These are phyloP conservation scores for Keithomyces neogunnii DNA, from an alignment of 2,329 filamentous ascomycete genomes.

Conservation along the genomic window DNA sequence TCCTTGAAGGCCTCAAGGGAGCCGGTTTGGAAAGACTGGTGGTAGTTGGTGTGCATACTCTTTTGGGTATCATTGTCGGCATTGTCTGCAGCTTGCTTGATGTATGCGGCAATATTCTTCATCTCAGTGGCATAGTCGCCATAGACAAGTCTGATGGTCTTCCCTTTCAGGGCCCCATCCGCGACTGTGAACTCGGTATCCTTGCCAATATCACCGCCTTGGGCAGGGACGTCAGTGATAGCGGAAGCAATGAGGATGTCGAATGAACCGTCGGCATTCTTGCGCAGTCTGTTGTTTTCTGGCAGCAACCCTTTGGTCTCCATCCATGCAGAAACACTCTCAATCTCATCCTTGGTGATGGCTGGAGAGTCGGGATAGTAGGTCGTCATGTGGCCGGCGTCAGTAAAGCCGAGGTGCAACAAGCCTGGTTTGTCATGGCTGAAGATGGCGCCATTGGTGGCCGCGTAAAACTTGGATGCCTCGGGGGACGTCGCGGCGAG, in stretches of 20 bases:
- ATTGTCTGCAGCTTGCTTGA: constrained; percentile 59
- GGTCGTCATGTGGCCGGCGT: constrained; percentile 68
- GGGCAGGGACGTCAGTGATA: constrained; percentile 46
- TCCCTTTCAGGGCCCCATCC: constrained; percentile 53
- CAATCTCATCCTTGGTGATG: constrained; percentile 70
- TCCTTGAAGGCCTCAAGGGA: constrained; percentile 73
- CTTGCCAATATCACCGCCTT: constrained; percentile 61
- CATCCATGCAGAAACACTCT: constrained; percentile 63
- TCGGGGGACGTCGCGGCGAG: constrained; percentile 54
- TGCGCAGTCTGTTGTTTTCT: constrained; percentile 70
- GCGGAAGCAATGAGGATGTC: constrained; percentile 70
- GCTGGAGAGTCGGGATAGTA: constrained; percentile 72
- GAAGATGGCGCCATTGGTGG: constrained; percentile 65
- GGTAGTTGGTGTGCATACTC: constrained; percentile 66
- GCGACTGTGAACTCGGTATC: constrained; percentile 51
- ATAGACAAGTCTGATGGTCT: constrained; percentile 62
- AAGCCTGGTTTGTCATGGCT: constrained; percentile 53
- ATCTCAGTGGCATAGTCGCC: constrained; percentile 69
- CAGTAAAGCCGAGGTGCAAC: constrained; percentile 69
- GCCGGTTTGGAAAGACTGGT: constrained; percentile 64
- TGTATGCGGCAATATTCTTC: constrained; percentile 56
- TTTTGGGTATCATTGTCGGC: constrained; percentile 67
- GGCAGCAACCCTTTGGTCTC: constrained; percentile 61
- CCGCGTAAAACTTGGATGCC: constrained; percentile 55
- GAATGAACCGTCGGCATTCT: constrained; percentile 54